Conservation (phyloP, 352 stramenopile genomes). For the Phytophthora sojae region DNA sequence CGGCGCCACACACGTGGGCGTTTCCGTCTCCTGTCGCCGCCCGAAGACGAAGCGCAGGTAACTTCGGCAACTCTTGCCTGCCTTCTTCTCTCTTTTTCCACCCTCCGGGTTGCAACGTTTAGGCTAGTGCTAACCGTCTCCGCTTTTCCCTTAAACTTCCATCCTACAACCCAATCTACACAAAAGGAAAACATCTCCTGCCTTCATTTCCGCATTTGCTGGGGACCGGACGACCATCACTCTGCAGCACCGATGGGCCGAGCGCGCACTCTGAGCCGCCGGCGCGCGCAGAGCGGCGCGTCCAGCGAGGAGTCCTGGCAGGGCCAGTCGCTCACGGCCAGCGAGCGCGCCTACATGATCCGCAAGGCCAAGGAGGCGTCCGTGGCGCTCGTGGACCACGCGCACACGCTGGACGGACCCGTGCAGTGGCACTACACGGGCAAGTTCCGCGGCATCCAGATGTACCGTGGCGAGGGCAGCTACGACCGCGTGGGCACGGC, state of each 20-base stretch:
- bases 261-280: constrained; percentile 27
- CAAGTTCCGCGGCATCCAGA: constrained; percentile 78
- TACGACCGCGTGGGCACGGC: constrained; percentile 37
- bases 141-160: background rate
- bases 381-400: constrained; percentile 71
- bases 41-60: constrained; percentile 12
- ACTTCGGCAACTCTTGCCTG: background rate
- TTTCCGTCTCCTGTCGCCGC: constrained; percentile 14
- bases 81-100: background rate
- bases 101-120: background rate
- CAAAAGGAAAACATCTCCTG: constrained; percentile 16
- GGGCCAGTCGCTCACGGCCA: constrained; percentile 42
- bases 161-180: constrained; percentile 6
- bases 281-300: constrained; percentile 25
- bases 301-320: constrained; percentile 13
- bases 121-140: background rate
- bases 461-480: constrained; percentile 81
- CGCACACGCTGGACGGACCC: constrained; percentile 74
- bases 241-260: constrained; percentile 28
- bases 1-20: constrained; percentile 16
- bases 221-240: constrained; percentile 13
- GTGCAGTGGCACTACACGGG: constrained; percentile 83
- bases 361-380: constrained; percentile 76
- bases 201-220: constrained; percentile 6
- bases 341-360: constrained; percentile 68